These are phyloP conservation scores for Tolypocladium ovalisporum DNA, from an alignment of 2,329 filamentous ascomycete species.

Conservation along the genomic window DNA sequence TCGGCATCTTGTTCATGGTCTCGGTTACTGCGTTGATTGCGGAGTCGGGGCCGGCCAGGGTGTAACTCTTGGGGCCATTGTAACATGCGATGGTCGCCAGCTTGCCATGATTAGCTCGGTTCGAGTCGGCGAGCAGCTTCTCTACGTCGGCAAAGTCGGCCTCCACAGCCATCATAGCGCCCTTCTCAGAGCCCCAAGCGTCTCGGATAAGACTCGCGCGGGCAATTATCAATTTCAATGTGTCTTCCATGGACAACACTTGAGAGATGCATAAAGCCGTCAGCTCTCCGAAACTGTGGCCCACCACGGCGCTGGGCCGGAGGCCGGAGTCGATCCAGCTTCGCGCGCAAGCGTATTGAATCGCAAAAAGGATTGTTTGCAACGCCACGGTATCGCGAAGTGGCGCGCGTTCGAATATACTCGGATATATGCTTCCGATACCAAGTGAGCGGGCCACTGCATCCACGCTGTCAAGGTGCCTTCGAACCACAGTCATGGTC, in stretches of 20 bases:
- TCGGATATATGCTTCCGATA: conserved; percentile 15
- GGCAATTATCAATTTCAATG: conserved; percentile 15
- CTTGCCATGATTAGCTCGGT: conserved; percentile 5
- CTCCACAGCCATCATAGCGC: conserved; percentile 27
- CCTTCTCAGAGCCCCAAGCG: conserved; percentile 22
- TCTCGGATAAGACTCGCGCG: conserved; percentile 19
- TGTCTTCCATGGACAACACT: conserved; percentile 16
- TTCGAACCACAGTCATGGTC: conserved; percentile 8
- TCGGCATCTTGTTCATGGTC: neutral
- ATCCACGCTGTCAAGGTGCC: conserved; percentile 6
- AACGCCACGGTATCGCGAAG: conserved; percentile 16
- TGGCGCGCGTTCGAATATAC: conserved; percentile 16
- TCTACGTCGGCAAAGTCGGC: conserved; percentile 11
- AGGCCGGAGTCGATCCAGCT: conserved; percentile 25
- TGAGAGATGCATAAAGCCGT: conserved; percentile 25
- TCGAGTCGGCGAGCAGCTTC: conserved; percentile 4
- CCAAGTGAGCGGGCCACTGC: conserved; percentile 6
- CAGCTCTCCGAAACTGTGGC: conserved; percentile 32
- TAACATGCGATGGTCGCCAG: conserved; percentile 31
- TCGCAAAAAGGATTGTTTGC: conserved; percentile 27
- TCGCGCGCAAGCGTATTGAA: conserved; percentile 24
- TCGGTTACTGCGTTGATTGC: conserved; percentile 15
- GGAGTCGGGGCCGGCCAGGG: conserved; percentile 24
- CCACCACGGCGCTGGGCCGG: conserved; percentile 12
- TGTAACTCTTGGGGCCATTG: conserved; percentile 31